Percentiles rank a stretch among this genome's conserved stretches.
These are phyloP conservation scores for Calonectria fujianensis DNA, from an alignment of 2,329 filamentous ascomycete genomes.

Conservation along the genomic window DNA sequence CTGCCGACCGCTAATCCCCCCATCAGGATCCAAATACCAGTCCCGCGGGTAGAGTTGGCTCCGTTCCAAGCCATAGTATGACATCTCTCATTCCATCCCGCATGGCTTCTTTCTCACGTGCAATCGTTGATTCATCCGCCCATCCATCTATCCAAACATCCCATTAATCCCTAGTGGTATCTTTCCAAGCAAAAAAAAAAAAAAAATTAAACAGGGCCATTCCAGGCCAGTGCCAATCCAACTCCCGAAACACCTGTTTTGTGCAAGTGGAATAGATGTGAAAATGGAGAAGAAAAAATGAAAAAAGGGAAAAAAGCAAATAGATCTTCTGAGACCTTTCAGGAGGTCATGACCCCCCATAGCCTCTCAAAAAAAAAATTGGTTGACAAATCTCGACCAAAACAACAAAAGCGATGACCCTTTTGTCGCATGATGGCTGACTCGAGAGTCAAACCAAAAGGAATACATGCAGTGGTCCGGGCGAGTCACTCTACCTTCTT, in stretches of 20 bases:
- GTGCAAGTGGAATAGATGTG: slow-evolving; percentile 27
- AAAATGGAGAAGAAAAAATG: slow-evolving; percentile 22
- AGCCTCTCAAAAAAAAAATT: slow-evolving; percentile 12
- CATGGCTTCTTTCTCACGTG: slow-evolving; percentile 18
- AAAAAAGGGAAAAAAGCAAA: slow-evolving; percentile 34
- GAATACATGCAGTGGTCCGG: background rate
- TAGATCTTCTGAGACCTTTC: slow-evolving; percentile 20
- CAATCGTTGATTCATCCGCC: slow-evolving; percentile 11
- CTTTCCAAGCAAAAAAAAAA: slow-evolving; percentile 34
- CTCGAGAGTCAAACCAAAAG: slow-evolving; percentile 6
- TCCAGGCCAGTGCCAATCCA: slow-evolving; percentile 20
- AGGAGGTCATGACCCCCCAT: background rate
- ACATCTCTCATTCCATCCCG: slow-evolving; percentile 30
- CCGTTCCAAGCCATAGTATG: slow-evolving; percentile 25
- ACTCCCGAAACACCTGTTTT: slow-evolving; percentile 45
- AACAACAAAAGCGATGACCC: background rate
- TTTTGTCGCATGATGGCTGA: background rate
- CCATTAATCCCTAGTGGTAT: slow-evolving; percentile 47
- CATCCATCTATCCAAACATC: slow-evolving; percentile 24
- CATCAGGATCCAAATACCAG: slow-evolving; percentile 34
- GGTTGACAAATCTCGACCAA: background rate
- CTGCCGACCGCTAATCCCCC: slow-evolving; percentile 24
- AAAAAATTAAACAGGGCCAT: slow-evolving; percentile 9
- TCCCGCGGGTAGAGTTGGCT: slow-evolving; percentile 30
- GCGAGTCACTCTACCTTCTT: slow-evolving; percentile 62